Percentiles rank a stretch among this genome's conserved stretches.
These are phyloP conservation scores for Corynascus novoguineensis DNA, from an alignment of 495 filamentous ascomycete genomes.

Conservation along the genomic window DNA sequence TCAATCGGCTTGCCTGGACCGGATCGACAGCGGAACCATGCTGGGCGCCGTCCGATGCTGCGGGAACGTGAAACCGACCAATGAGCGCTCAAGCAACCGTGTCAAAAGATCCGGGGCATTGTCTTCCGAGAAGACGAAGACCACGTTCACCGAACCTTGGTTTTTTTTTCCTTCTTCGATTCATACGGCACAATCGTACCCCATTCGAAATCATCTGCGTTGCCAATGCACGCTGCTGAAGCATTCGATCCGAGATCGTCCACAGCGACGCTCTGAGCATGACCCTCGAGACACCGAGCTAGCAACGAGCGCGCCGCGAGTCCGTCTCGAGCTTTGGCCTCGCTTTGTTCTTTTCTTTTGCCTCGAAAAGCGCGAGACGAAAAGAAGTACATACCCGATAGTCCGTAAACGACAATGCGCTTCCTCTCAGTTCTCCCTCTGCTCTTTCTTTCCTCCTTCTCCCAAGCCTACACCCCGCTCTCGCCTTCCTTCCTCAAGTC, in stretches of 20 bases:
- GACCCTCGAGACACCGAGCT: background rate
- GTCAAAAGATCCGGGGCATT: slow-evolving; percentile 6
- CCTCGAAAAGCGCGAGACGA: background rate
- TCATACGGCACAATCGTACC: background rate
- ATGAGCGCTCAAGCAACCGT: slow-evolving; percentile 25
- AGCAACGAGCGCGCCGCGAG: background rate
- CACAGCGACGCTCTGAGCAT: background rate
- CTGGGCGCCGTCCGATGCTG: background rate
- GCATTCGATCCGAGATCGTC: background rate
- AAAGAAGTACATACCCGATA: background rate
- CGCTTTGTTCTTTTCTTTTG: no score
- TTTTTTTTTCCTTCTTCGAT: background rate
- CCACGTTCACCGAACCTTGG: background rate
- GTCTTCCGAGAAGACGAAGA: background rate
- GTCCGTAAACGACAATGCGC: slow-evolving; percentile 7
- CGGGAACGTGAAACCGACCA: slow-evolving; percentile 10
- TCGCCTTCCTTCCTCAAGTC: slow-evolving; percentile 62
- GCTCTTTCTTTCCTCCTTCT: slow-evolving; percentile 19
- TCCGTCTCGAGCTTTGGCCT: background rate
- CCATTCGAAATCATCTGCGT: background rate
- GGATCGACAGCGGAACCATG: background rate
- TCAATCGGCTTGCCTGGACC: background rate
- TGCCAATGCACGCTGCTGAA: background rate
- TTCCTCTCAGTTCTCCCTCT: slow-evolving; percentile 9
- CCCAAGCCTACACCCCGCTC: slow-evolving; percentile 60